These are phyloP conservation scores for Verticillium nonalfalfae DNA, from an alignment of 2,329 filamentous ascomycete genomes.

Conservation along the genomic window DNA sequence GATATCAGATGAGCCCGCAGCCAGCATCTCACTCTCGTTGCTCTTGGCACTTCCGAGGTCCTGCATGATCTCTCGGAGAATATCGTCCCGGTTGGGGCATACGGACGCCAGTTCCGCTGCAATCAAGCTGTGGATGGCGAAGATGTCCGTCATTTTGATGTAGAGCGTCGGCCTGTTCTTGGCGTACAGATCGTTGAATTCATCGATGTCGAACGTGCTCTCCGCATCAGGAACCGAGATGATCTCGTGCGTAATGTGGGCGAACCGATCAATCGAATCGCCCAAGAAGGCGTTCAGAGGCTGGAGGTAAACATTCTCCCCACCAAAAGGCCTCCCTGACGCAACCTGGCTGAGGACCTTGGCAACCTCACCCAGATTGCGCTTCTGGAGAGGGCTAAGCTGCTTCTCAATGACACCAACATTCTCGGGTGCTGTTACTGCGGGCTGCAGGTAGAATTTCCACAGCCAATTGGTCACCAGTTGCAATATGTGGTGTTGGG, in stretches of 20 bases:
- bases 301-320: slow-evolving; percentile 92
- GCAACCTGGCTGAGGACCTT: slow-evolving; percentile 89
- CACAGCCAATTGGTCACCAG: slow-evolving; percentile 88
- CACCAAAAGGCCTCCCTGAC: slow-evolving; percentile 82
- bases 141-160: slow-evolving; percentile 97
- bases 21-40: slow-evolving; percentile 89
- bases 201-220: slow-evolving; percentile 92
- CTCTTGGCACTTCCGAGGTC: slow-evolving; percentile 94
- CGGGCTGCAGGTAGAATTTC: slow-evolving; percentile 89
- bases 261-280: slow-evolving; percentile 75
- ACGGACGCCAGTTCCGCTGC: slow-evolving; percentile 71
- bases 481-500: slow-evolving; percentile 71
- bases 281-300: slow-evolving; percentile 87
- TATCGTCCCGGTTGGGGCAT: slow-evolving; percentile 76
- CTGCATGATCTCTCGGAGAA: slow-evolving; percentile 83
- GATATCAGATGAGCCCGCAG: slow-evolving; percentile 81
- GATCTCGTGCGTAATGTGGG: slow-evolving; percentile 67
- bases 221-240: slow-evolving; percentile 84
- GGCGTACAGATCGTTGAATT: slow-evolving; percentile 96
- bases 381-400: slow-evolving; percentile 84
- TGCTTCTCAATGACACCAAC: slow-evolving; percentile 88
- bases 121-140: slow-evolving; percentile 87
- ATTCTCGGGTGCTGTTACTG: slow-evolving; percentile 82
- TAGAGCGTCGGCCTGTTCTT: slow-evolving; percentile 97
- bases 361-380: slow-evolving; percentile 82